Conservation (phyloP, 108 stramenopile species). For the Stephanodiscus minutulus region DNA sequence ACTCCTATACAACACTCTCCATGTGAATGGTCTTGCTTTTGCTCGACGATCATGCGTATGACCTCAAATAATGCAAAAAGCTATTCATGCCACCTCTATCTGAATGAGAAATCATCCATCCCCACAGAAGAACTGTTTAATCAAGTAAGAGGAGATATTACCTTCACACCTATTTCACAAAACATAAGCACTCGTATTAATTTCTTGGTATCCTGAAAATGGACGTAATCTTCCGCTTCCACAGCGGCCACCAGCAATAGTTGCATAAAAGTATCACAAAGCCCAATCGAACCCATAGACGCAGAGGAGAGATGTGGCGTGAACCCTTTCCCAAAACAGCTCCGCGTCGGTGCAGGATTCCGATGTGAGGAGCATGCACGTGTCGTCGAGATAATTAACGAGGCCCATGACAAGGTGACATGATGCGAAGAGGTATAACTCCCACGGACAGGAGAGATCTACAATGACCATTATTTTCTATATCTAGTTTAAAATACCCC, state of each 20-base stretch:
- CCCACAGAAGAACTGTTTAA: no score
- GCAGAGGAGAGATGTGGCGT: constrained; percentile 34
- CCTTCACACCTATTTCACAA: background rate
- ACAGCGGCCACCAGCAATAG: constrained; percentile 41
- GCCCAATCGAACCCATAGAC: constrained; percentile 34
- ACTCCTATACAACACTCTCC: no score
- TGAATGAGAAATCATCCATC: no score
- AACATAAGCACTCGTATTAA: background rate
- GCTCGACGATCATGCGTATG: no score
- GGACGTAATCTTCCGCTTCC: constrained; percentile 3
- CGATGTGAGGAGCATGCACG: constrained; percentile 18
- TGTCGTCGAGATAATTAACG: constrained; percentile 22
- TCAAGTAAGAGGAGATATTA: no score
- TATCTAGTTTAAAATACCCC: no score
- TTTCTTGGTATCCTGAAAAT: constrained; percentile 22
- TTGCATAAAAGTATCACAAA: constrained; percentile 31
- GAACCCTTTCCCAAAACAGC: constrained; percentile 23
- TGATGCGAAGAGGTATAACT: constrained; percentile 43
- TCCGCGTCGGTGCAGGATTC: constrained; percentile 39
- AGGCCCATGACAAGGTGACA: constrained; percentile 23
- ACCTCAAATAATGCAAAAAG: no score
- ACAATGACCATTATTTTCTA: constrained; percentile 25
- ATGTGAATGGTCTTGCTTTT: no score
- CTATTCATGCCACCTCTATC: no score
- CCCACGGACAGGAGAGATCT: constrained; percentile 36